phyloP scores from a whole-genome alignment of 345 rosid genomes.

The Trapa incisa region DNA sequence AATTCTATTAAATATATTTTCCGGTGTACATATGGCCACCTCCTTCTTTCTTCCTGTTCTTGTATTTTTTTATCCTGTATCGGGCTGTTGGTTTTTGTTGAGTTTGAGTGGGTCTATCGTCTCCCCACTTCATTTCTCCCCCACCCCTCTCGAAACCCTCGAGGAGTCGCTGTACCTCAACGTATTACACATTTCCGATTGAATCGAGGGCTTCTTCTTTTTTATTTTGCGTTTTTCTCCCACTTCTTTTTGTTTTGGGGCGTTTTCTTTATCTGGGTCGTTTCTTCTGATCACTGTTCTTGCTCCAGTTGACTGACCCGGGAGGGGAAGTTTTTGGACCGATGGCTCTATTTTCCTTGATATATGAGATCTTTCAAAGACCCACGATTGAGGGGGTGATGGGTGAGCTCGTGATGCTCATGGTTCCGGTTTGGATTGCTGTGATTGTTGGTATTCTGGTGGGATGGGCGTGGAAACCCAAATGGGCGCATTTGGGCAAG shows the following conservation, averaged over 20 bases:
- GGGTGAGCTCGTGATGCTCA: conserved; percentile 36
- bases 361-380: conserved; percentile 35
- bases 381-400: conserved; percentile 34
- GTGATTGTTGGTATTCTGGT: conserved; percentile 67
- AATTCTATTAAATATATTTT: no score
- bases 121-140: not conserved
- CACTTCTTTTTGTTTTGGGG: not conserved
- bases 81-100: not conserved
- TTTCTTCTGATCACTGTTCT: not conserved
- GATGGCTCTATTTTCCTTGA: conserved; percentile 44
- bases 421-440: conserved; percentile 72
- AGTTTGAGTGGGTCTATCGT: conserved; percentile 1
- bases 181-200: conserved; percentile 21
- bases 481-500: conserved; percentile 59
- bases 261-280: conserved; percentile 11
- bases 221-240: not conserved
- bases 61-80: not conserved
- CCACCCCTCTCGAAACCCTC: conserved; percentile 20
- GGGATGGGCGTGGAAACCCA: conserved; percentile 95
- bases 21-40: no score
- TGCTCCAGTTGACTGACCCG: not conserved
- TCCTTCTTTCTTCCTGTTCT: not conserved
- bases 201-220: conserved; percentile 28
- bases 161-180: conserved; percentile 26
- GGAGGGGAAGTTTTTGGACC: not conserved